Evolutionary conservation across 257 asterid species (phyloP), one percentile per base, ranked within the genome.

Genomic region (Lycium barbarum): DNA sequence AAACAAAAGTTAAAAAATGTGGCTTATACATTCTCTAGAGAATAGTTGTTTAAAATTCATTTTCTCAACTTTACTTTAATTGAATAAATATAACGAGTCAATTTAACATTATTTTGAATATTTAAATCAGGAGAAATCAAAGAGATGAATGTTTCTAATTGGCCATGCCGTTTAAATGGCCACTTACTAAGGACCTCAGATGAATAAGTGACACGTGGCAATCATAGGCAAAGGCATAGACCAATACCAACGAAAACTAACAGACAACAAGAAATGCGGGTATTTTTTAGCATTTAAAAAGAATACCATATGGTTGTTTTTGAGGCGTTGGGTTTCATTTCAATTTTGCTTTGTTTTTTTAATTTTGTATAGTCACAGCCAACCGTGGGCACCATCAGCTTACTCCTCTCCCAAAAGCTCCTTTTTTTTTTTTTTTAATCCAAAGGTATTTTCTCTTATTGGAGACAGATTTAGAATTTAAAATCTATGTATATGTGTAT

Each of bases 301-400:
- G 62, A 22, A 74, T 7, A 49, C 62, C 43, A 12, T 49, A 20
- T 22, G 13, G 22, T 74, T 74, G 45, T 1, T 2, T 47, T 49
- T 49, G 6, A 68, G 26, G 9, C 45, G 13, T 49, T 49, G 22
- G n/a, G 20, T 74, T 49, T 49, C 14, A 74, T 22, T 74, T 74
- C 61, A 6, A 49, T 20, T 71, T 71, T 71, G 55, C 35, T 40
- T 70, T 40, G 1, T 45, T 38, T 7, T 68, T n/a, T 45, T 12
- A n/a, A 0, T 4, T 17, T 73, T n/a, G 40, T 6, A 49, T 20
- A 74, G 61, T 74, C 81, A 22, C 5, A 74, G 22, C 81, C 81
- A 74, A 74, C 81, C 12, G 62, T 74, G 81, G 81, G 62, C 62
- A 74, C 81, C 81, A 74, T n/a, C n/a, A 22, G 6, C 43, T 74